Conservation (phyloP, 2,329 filamentous ascomycete species). For the Nigrospora osmanthi region DNA sequence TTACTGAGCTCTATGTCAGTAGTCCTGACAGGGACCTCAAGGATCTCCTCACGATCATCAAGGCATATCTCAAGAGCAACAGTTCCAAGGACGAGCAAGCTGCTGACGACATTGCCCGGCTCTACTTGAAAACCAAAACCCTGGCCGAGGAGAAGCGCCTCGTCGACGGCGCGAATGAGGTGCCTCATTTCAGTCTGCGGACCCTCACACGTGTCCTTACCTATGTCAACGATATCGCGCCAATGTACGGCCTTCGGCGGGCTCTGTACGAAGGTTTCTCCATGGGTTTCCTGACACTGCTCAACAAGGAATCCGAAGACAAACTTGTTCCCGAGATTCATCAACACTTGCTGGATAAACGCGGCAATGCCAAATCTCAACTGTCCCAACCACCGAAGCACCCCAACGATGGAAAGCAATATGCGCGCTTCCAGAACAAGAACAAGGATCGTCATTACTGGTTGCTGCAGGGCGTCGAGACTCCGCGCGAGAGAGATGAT, state of each 20-base stretch:
- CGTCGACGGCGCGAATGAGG: slow-evolving; percentile 91
- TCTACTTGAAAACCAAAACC: slow-evolving; percentile 83
- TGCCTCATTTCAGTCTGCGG: slow-evolving; percentile 92
- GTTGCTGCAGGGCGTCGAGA: slow-evolving; percentile 68
- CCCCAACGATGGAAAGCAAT: slow-evolving; percentile 67
- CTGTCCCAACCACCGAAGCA: slow-evolving; percentile 71
- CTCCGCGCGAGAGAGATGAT: slow-evolving; percentile 65
- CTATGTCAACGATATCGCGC: slow-evolving; percentile 79
- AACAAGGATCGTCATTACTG: slow-evolving; percentile 71
- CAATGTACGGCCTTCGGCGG: slow-evolving; percentile 75
- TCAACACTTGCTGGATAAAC: slow-evolving; percentile 67
- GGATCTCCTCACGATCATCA: slow-evolving; percentile 81
- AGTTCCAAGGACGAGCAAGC: slow-evolving; percentile 66
- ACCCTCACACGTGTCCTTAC: slow-evolving; percentile 85
- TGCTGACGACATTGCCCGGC: slow-evolving; percentile 70
- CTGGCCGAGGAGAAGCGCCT: slow-evolving; percentile 75
- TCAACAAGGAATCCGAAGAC: slow-evolving; percentile 75
- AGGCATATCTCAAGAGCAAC: slow-evolving; percentile 72
- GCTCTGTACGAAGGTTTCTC: slow-evolving; percentile 92
- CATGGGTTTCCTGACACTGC: slow-evolving; percentile 92
- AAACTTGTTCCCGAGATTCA: slow-evolving; percentile 73
- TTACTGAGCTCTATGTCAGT: slow-evolving; percentile 91
- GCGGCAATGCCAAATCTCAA: slow-evolving; percentile 62
- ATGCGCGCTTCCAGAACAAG: slow-evolving; percentile 69
- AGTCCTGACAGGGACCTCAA: slow-evolving; percentile 82